Evolutionary conservation across 116 monocot species (phyloP).

Genomic region (Posidonia oceanica): DNA sequence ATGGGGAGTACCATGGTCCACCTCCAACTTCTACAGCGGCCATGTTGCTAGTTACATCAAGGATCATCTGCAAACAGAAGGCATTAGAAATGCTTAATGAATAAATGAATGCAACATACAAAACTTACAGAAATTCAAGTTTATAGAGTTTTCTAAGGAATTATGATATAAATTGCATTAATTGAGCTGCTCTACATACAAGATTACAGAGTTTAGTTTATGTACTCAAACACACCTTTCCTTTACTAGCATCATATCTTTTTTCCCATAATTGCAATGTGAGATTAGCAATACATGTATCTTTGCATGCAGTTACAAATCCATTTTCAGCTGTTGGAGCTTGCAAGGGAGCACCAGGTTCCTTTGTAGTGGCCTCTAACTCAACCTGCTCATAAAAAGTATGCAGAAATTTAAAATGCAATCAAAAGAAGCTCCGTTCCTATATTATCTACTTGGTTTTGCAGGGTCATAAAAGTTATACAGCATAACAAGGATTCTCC

Average conservation of each 20-base stretch:
- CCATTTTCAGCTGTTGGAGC: constrained; percentile 89
- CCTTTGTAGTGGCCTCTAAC: constrained; percentile 62
- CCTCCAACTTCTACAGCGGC: constrained; percentile 92
- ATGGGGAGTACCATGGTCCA: constrained; percentile 76
- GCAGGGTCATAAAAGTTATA: too few species aligned
- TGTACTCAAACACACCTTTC: constrained; percentile 41
- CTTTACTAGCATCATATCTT: constrained; percentile 61
- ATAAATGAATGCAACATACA: neutral
- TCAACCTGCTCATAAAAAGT: constrained; percentile 40
- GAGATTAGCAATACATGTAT: constrained; percentile 77
- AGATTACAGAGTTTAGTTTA: neutral
- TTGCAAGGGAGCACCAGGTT: constrained; percentile 69
- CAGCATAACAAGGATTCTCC: too few species aligned
- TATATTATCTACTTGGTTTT: neutral
- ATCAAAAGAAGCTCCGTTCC: neutral
- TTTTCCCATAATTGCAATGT: constrained; percentile 75
- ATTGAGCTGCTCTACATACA: neutral
- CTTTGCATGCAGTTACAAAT: constrained; percentile 71
- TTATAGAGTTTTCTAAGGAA: neutral
- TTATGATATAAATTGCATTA: neutral
- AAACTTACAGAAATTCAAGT: neutral
- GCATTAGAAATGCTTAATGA: neutral
- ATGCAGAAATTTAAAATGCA: neutral
- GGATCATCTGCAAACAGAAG: constrained; percentile 48
- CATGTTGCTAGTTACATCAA: constrained; percentile 78